A percentile compares a stretch with the other conserved stretches of the same genome.
These are phyloP conservation scores for Bimuria novae-zelandiae DNA, from an alignment of 2,329 filamentous ascomycete species.

Conservation along the genomic window DNA sequence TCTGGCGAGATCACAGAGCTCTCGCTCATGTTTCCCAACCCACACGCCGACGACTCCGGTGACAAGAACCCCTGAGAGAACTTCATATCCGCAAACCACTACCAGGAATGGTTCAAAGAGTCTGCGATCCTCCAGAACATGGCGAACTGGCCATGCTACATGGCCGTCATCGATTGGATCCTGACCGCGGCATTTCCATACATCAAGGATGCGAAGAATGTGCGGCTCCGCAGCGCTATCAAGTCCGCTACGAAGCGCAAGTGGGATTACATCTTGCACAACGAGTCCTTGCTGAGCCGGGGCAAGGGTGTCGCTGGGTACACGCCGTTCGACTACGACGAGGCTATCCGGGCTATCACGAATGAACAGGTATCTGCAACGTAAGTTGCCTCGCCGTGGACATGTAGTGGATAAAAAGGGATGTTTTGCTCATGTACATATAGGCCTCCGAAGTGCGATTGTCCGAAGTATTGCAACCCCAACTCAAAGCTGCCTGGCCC, in stretches of 20 bases:
- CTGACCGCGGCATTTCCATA: conserved; percentile 10
- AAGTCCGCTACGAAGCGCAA: conserved; percentile 10
- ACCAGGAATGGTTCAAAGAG: too few relatives aligned
- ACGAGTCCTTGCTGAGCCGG: neutral
- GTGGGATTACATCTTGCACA: conserved; percentile 3
- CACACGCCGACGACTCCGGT: neutral
- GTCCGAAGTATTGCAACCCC: neutral
- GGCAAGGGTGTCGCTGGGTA: neutral
- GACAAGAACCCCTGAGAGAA: neutral
- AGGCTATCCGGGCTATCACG: neutral
- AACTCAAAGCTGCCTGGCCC: neutral
- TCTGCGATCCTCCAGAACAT: neutral
- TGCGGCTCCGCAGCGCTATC: conserved; percentile 11
- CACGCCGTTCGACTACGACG: neutral
- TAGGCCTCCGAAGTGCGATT: neutral
- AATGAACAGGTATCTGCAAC: neutral
- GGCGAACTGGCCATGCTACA: conserved; percentile 3
- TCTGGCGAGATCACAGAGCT: neutral
- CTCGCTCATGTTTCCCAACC: conserved; percentile 1
- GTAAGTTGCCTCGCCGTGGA: too few relatives aligned
- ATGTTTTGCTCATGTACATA: too few relatives aligned
- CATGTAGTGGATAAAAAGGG: too few relatives aligned
- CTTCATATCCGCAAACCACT: too few relatives aligned
- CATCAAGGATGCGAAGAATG: conserved; percentile 12
- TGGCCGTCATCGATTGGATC: conserved; percentile 9